Evolutionary conservation across 495 filamentous ascomycete species (phyloP).

Genomic region (Penicillium angulare): DNA sequence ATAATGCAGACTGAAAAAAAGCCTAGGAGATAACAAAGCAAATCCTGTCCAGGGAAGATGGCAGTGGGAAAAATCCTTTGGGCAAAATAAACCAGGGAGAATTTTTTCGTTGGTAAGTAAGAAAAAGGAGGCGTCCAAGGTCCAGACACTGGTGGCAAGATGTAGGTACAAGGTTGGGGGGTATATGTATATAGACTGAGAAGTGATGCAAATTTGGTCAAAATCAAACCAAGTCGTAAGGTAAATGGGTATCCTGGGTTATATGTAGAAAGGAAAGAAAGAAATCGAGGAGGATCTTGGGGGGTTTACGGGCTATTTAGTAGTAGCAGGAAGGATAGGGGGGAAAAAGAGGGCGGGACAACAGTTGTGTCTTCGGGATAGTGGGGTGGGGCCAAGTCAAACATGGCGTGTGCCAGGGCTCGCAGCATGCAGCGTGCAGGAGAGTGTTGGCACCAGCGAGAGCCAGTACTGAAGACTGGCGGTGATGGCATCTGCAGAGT

Average conservation of each 20-base stretch:
- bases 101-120: conserved; percentile 1
- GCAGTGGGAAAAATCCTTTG: conserved; percentile 23
- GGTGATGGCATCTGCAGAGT: conserved; percentile 30
- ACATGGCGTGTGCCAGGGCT: conserved; percentile 35
- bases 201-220: neutral
- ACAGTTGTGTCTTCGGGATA: no score
- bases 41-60: conserved; percentile 40
- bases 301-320: conserved; percentile 31
- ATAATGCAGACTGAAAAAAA: conserved; percentile 30
- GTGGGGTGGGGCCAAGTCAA: conserved; percentile 19
- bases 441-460: conserved; percentile 27
- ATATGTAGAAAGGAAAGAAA: conserved; percentile 21
- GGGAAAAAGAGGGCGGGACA: neutral
- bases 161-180: neutral
- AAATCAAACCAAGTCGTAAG: conserved; percentile 4
- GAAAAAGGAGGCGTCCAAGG: conserved; percentile 24
- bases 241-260: conserved; percentile 23
- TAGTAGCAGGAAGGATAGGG: neutral
- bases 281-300: conserved; percentile 10
- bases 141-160: conserved; percentile 27
- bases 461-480: conserved; percentile 22
- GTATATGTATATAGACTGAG: conserved; percentile 8
- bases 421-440: conserved; percentile 33
- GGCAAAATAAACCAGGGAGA: conserved; percentile 26
- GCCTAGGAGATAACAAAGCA: conserved; percentile 37